These are phyloP conservation scores for Kuraishia hungarica DNA, from an alignment of 805 yeast species.

Conservation along the genomic window DNA sequence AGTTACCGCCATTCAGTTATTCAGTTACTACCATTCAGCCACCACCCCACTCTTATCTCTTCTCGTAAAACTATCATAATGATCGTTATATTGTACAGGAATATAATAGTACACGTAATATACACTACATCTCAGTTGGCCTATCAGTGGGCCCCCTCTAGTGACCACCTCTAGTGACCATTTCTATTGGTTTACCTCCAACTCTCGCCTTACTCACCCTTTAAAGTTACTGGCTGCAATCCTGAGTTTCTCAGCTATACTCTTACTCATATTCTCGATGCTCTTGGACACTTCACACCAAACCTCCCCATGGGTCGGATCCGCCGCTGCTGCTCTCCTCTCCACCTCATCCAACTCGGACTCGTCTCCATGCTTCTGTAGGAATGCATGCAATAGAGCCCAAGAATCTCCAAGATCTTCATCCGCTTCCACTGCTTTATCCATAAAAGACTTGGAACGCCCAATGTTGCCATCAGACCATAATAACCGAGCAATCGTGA, in stretches of 20 bases:
- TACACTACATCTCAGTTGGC: background rate
- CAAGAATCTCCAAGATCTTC: conserved; percentile 68
- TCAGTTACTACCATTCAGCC: too few relatives aligned
- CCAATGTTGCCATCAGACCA: conserved; percentile 53
- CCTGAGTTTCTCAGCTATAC: background rate
- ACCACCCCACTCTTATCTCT: too few relatives aligned
- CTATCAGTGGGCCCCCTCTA: too few relatives aligned
- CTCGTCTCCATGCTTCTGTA: conserved; percentile 27
- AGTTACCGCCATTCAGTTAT: too few relatives aligned
- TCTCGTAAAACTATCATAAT: too few relatives aligned
- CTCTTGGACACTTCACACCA: conserved; percentile 50
- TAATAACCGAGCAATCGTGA: conserved; percentile 59
- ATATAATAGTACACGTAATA: background rate
- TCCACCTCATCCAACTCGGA: conserved; percentile 29
- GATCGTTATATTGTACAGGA: too few relatives aligned
- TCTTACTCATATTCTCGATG: conserved; percentile 22
- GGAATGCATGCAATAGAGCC: conserved; percentile 51
- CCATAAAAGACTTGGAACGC: conserved; percentile 69
- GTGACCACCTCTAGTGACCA: too few relatives aligned
- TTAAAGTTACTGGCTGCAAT: background rate
- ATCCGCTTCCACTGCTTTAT: conserved; percentile 51
- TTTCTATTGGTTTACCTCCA: too few relatives aligned
- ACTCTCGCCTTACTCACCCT: too few relatives aligned
- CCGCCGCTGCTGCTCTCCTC: conserved; percentile 29
- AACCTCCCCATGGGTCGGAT: conserved; percentile 51